Conservation (phyloP, 345 rosid genomes). For the Linum trigynum region DNA sequence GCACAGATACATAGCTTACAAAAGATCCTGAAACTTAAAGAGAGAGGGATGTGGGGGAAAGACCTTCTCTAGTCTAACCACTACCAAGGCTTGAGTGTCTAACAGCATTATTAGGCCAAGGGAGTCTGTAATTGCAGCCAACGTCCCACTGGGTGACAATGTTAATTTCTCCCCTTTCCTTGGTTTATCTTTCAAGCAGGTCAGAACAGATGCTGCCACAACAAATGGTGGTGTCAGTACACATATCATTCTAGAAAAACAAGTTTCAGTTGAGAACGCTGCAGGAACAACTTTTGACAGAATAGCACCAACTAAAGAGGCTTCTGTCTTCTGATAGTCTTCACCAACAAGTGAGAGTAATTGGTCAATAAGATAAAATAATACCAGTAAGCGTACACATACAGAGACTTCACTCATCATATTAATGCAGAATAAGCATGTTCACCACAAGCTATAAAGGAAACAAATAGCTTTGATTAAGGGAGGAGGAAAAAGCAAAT, state of each 20-base stretch:
- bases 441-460: too few relatives aligned
- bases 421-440: too few relatives aligned
- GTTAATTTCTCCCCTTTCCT: slow-evolving; percentile 90
- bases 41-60: slow-evolving; percentile 2
- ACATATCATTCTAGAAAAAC: slow-evolving; percentile 80
- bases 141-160: slow-evolving; percentile 86
- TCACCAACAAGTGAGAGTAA: slow-evolving; percentile 16
- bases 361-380: slow-evolving; percentile 6
- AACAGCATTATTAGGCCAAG: slow-evolving; percentile 90
- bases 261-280: slow-evolving; percentile 77
- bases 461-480: too few relatives aligned
- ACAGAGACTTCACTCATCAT: too few relatives aligned
- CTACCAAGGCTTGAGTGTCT: slow-evolving; percentile 93
- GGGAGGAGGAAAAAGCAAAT: too few relatives aligned
- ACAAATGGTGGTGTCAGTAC: slow-evolving; percentile 6
- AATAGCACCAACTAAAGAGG: slow-evolving; percentile 82
- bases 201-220: slow-evolving; percentile 78
- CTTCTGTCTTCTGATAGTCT: slow-evolving; percentile 92
- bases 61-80: slow-evolving; percentile 96
- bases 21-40: not conserved
- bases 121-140: slow-evolving; percentile 97
- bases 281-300: slow-evolving; percentile 93
- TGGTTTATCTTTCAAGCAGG: slow-evolving; percentile 91
- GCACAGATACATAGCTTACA: not conserved
- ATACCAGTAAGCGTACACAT: not conserved